These are phyloP conservation scores for Pseudozyma sp. DNA, from an alignment of 1,284 basidiomycete species.

Conservation along the genomic window DNA sequence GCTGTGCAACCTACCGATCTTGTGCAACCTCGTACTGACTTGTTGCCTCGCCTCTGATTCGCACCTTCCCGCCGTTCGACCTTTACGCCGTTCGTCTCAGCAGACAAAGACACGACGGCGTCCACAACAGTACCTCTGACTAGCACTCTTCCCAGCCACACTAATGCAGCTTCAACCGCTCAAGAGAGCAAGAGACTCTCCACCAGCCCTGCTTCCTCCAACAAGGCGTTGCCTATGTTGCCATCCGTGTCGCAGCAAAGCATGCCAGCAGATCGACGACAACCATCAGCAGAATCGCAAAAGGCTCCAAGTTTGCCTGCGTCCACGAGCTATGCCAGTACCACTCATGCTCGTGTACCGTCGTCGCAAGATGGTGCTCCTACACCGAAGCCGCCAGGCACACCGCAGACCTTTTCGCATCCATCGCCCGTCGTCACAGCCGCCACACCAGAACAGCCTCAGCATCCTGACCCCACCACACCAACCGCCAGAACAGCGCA, in stretches of 20 bases:
- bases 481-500: slow-evolving; percentile 3
- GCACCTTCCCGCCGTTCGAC: background rate
- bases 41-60: background rate
- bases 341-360: slow-evolving; percentile 11
- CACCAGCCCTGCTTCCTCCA: slow-evolving; percentile 23
- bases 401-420: slow-evolving; percentile 11
- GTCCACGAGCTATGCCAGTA: slow-evolving; percentile 19
- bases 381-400: slow-evolving; percentile 27
- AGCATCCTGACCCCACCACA: slow-evolving; percentile 7
- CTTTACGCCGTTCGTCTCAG: background rate
- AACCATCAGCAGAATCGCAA: slow-evolving; percentile 11
- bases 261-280: slow-evolving; percentile 10
- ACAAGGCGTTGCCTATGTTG: slow-evolving; percentile 32
- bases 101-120: background rate
- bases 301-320: slow-evolving; percentile 4
- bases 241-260: slow-evolving; percentile 6
- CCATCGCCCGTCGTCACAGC: slow-evolving; percentile 31
- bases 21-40: slow-evolving; percentile 24
- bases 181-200: slow-evolving; percentile 18
- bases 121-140: slow-evolving; percentile 4
- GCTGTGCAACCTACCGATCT: background rate
- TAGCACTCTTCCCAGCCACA: background rate
- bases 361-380: slow-evolving; percentile 27
- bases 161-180: slow-evolving; percentile 4
- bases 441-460: slow-evolving; percentile 37